Evolutionary conservation across 129 eudicot genomes (phyloP).

Genomic region (Helichrysum umbraculigerum): DNA sequence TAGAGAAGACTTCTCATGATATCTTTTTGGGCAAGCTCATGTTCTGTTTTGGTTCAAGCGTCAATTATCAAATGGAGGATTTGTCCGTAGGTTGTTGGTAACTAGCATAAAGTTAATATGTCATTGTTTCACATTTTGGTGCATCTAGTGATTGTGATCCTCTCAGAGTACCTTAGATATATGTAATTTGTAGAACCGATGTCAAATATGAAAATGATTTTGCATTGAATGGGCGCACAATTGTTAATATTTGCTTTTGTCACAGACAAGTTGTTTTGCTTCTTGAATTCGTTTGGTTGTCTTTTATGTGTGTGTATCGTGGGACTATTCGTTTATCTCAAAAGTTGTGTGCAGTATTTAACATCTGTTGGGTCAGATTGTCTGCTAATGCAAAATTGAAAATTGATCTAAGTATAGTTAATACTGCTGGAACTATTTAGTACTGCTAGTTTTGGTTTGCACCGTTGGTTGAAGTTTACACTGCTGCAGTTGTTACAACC

Average conservation of each 20-base stretch:
- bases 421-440: no score
- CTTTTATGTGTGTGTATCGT: no score
- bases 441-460: no score
- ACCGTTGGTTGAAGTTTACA: no score
- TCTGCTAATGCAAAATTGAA: no score
- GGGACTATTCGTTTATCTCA: no score
- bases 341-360: no score
- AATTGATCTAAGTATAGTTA: no score
- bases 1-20: neutral
- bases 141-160: neutral
- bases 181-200: neutral
- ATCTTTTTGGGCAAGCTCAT: neutral
- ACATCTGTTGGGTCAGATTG: no score
- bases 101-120: slow-evolving; percentile 3
- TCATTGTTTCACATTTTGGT: neutral
- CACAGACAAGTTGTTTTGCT: neutral
- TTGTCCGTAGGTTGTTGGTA: neutral
- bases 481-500: no score
- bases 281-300: no score
- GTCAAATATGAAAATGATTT: neutral
- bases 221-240: neutral
- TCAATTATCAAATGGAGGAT: neutral
- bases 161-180: neutral
- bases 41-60: neutral
- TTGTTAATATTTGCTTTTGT: neutral